Evolutionary conservation across 2,329 filamentous ascomycete species (phyloP), one percentile per base, ranked within the genome.

Genomic region (Fusarium sp.): DNA sequence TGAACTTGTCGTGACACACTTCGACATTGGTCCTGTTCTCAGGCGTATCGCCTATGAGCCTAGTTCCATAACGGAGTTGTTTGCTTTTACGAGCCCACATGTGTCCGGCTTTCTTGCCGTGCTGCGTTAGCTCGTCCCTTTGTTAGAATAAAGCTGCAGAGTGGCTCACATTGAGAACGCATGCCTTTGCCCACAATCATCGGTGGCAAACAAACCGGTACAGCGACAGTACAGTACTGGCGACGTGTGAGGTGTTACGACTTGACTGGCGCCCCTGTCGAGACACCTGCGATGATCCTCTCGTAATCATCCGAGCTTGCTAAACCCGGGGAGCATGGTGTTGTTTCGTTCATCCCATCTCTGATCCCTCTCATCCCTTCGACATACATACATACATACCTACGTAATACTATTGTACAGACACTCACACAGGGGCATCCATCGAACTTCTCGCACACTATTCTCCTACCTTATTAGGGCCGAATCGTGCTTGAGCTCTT

Each of bases 301-400:
- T 72, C 47, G 66, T 47, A 20, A 53, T 74, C 70, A 62, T 74
- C 62, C 53, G 62, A 70, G 65, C 65, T 69, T 53, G 34, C 45
- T 64, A 62, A 58, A 47, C 59, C 63, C 45, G 38, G 62, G 61
- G 40, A 67, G 49, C 65, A 75, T 64, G 66, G 69, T 60, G 29
- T 44, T 63, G 63, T 60, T 65, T 68, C 53, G 54, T 62, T 62
- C 69, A 60, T 74, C 65, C 59, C 63, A 43, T 64, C 58, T 70
- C 57, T 45, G 65, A 62, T 73, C 48, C 56, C 61, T 62, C 40
- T 40, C 13, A 41, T 38, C 34, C 18, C 34, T 38, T 38, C 34
- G 24, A 16, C 18, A 32, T 43, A 46, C 68, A 66, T 43, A 46
- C 68, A 66, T 64, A 49, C 57, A 52, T 15, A 15, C 24, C 44